Base-by-base conservation (phyloP, 1,139 yeast genomes). In the Nakaseomyces sp. region DNA sequence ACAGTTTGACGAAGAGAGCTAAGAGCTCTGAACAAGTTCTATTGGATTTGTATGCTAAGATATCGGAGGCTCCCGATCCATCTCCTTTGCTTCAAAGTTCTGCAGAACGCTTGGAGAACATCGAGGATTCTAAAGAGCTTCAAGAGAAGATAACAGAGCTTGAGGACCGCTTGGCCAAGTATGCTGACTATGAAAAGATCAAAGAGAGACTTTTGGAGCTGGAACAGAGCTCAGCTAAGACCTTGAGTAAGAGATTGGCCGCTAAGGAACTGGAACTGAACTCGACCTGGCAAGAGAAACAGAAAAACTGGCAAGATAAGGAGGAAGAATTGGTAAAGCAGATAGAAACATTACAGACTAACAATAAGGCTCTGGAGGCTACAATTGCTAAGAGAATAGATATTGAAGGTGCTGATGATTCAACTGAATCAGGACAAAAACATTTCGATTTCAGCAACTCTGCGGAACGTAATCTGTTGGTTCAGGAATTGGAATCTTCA, bases 51-150 rank as follows among this genome's bases (percentile, higher is more conserved):
- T 89, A 89, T 66, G 71, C 88, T 47, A 68, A 77, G 20, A 67
- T 91, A 12, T 86, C 88, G 2, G 96, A 89, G 58, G 91, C 95
- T 0, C 96, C 97, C 0, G 96, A 91, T 64, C 97, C 97, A 3
- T 75, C 74, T 48, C 95, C 96, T 2, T 65, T 89, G 40, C 67
- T 89, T 46, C 87, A 84, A 55, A 73, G 77, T 30, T 77, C 93
- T 3, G 64, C 84, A 28, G 86, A 82, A 45, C 76, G 86, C 2
- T 79, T 83, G n/a, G 64, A 73, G 10, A 74, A 76, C 29, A 70
- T 74, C 1, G 69, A 75, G 12, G 88, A 85, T 46, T 66, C 74
- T 2, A 73, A 72, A 2, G 65, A 66, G 10, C 63, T 83, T 43
- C 70, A 72, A 49, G 66, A 67, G 18, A 86, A 83, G 56, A 76